Evolutionary conservation across 2,329 filamentous ascomycete genomes (phyloP).

Genomic region (Ophiostoma triangulosporum): DNA sequence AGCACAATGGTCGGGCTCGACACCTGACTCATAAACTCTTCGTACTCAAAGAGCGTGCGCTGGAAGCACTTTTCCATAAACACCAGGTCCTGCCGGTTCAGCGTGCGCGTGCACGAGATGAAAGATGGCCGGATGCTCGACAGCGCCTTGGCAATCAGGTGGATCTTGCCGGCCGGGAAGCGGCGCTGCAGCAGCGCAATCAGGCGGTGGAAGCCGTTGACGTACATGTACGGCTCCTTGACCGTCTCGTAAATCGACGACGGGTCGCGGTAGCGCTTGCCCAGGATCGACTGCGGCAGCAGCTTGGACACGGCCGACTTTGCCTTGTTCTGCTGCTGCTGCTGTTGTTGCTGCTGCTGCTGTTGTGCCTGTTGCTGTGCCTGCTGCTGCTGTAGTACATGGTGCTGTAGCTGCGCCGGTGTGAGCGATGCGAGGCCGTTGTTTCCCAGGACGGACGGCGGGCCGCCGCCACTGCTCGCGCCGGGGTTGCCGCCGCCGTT

Average conservation of each 20-base stretch:
- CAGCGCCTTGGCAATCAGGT: constrained; percentile 76
- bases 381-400: constrained; percentile 1
- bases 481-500: constrained; percentile 5
- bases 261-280: constrained; percentile 55
- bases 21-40: constrained; percentile 79
- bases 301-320: constrained; percentile 29
- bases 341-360: constrained; percentile 17
- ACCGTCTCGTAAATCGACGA: constrained; percentile 81
- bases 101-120: constrained; percentile 78
- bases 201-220: constrained; percentile 77
- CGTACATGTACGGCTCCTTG: constrained; percentile 83
- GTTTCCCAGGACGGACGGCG: not conserved
- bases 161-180: constrained; percentile 61
- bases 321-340: constrained; percentile 25
- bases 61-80: constrained; percentile 99
- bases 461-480: not conserved
- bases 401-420: constrained; percentile 2
- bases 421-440: constrained; percentile 7
- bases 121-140: constrained; percentile 86
- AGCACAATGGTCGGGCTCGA: constrained; percentile 88
- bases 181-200: constrained; percentile 67
- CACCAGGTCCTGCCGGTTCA: constrained; percentile 77
- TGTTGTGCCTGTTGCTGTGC: not conserved
- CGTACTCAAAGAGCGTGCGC: constrained; percentile 80
- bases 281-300: constrained; percentile 36